Evolutionary conservation across 768 basidiomycete genomes (phyloP), one percentile per base, ranked within the genome.

Genomic region (Cystofilobasidium bisporidii): DNA sequence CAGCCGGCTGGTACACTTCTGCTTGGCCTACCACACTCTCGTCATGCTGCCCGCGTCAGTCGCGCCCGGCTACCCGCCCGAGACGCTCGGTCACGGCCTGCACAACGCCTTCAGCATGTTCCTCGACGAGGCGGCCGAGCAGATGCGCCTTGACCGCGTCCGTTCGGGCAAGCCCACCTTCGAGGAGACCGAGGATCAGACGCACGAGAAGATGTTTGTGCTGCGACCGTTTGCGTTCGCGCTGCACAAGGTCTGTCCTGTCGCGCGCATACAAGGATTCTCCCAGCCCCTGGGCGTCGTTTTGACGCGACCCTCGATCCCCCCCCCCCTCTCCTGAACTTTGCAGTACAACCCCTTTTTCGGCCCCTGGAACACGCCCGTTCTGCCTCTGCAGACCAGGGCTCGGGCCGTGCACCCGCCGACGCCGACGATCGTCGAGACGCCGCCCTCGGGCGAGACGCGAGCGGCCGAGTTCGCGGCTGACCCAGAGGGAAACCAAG

Each of bases 121-220:
- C 61, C 50, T 68, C 33, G 66, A 68, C 61, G 66, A 68, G 32
- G 66, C 61, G 18, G 66, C 59, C 62, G 48, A 45, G 66, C 61
- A 40, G 58, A 20, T 33, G 58, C 43, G 47, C 15, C 17, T 48
- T 38, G 64, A 60, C 28, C 24, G 22, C 41, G 38, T 3, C 2
- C 10, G 9, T 14, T 12, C 20, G 18, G 9, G 20, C 4, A 4
- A n/a, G 22, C 22, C 9, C 18, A 30, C 30, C 17, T 4, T 3
- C 38, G 28, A 3, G 2, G 61, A 68, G 26, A 45, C 66, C 0
- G 20, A 36, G 9, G 66, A 61, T 2, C 61, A 68, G 32, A 63
- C 53, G 47, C 58, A 68, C 40, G 66, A 68, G 61, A 56, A 58
- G 30, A 36, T 68, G 47, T 68, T 68, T 28, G 53, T 68, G 3